These are phyloP conservation scores for Phytophthora pini DNA, from an alignment of 352 stramenopile genomes.

Conservation along the genomic window DNA sequence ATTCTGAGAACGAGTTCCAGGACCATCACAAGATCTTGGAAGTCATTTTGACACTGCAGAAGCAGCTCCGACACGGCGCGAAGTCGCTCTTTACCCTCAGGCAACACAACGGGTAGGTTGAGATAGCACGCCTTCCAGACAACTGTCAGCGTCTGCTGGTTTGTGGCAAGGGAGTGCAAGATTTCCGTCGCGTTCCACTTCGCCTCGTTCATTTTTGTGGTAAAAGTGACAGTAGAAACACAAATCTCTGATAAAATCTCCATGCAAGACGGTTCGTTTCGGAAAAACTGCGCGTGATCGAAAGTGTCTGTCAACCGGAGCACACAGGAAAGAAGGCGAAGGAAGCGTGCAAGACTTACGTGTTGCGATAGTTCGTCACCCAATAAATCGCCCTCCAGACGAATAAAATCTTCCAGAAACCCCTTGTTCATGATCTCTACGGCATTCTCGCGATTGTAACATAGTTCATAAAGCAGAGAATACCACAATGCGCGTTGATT, in stretches of 20 bases:
- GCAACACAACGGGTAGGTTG: neutral
- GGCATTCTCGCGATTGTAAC: constrained; percentile 4
- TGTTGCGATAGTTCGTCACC: neutral
- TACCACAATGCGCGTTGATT: constrained; percentile 18
- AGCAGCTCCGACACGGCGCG: constrained; percentile 26
- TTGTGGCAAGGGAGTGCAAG: constrained; percentile 7
- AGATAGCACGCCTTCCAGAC: constrained; percentile 15
- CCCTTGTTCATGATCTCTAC: constrained; percentile 17
- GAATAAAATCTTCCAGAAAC: constrained; percentile 22
- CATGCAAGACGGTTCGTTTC: constrained; percentile 4
- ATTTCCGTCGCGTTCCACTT: constrained; percentile 22
- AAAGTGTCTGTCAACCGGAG: constrained; percentile 5
- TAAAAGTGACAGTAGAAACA: constrained; percentile 2
- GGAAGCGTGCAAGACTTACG: neutral
- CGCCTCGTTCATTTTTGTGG: neutral
- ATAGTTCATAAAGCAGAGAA: constrained; percentile 19
- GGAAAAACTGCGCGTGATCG: constrained; percentile 19
- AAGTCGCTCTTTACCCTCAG: constrained; percentile 3
- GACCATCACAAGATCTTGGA: constrained; percentile 7
- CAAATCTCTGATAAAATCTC: constrained; percentile 15
- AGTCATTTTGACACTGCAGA: constrained; percentile 15
- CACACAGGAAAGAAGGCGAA: constrained; percentile 14
- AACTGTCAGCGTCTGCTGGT: constrained; percentile 2
- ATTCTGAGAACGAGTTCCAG: constrained; percentile 16
- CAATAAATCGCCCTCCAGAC: neutral